phyloP scores from a whole-genome alignment of 1,139 yeast species.

The Hanseniaspora gamundiae region DNA sequence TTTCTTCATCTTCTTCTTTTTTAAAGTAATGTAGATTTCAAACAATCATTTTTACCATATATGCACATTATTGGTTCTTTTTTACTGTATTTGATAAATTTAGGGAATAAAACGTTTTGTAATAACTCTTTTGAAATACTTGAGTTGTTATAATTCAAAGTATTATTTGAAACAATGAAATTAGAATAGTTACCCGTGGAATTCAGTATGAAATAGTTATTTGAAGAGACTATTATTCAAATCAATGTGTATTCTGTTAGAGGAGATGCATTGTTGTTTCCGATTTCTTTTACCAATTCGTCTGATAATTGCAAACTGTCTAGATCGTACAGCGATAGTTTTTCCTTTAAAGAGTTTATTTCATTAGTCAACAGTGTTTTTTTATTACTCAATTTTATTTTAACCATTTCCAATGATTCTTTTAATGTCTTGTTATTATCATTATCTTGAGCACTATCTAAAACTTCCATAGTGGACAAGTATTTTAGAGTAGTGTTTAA shows the following conservation, averaged over 20 bases:
- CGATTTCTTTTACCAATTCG: no score
- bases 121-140: not conserved
- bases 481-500: slow-evolving; percentile 19
- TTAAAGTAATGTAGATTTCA: not conserved
- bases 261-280: not conserved
- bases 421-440: no score
- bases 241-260: not conserved
- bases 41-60: not conserved
- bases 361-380: not conserved
- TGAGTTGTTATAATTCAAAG: not conserved
- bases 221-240: not conserved
- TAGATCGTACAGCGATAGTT: not conserved
- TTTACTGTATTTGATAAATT: not conserved
- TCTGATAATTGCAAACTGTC: not conserved
- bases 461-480: no score
- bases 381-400: not conserved
- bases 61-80: not conserved
- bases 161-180: not conserved
- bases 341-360: not conserved
- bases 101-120: not conserved
- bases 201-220: not conserved
- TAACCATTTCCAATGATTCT: not conserved
- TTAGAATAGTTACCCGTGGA: not conserved
- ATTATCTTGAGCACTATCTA: no score
- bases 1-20: not conserved